phyloP scores from a whole-genome alignment of 2,329 filamentous ascomycete species.

The Huntiella decipiens region DNA sequence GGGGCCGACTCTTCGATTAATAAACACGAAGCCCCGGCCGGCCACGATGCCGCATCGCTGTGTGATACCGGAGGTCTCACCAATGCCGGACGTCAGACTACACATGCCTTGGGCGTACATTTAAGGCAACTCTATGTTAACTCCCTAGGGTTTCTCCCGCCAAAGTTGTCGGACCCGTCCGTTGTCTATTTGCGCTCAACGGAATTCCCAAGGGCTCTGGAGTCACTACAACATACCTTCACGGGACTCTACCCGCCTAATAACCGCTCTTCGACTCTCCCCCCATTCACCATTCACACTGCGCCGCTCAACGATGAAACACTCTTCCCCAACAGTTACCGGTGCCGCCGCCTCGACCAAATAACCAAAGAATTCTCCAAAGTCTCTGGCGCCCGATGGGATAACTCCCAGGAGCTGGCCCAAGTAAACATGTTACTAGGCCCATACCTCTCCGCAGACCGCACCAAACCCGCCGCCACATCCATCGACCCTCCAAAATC shows the following conservation, averaged over 20 bases:
- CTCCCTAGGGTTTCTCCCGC: constrained; percentile 52
- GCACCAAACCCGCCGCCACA: constrained; percentile 45
- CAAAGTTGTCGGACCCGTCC: constrained; percentile 25
- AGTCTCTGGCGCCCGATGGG: constrained; percentile 54
- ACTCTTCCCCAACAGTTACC: constrained; percentile 58
- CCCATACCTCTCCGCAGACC: constrained; percentile 50
- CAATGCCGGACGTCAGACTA: constrained; percentile 54
- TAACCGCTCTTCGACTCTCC: constrained; percentile 27
- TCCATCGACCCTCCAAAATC: constrained; percentile 46
- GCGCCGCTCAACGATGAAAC: constrained; percentile 53
- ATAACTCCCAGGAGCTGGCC: constrained; percentile 58
- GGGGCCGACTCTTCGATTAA: constrained; percentile 47
- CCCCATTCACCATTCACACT: constrained; percentile 24
- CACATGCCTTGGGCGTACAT: constrained; percentile 46
- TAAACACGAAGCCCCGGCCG: constrained; percentile 42
- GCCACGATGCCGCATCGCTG: constrained; percentile 55
- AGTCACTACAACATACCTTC: constrained; percentile 60
- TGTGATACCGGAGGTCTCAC: constrained; percentile 67
- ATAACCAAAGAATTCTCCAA: constrained; percentile 53
- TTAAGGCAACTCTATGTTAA: constrained; percentile 57
- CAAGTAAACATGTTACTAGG: constrained; percentile 61
- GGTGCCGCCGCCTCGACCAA: constrained; percentile 53
- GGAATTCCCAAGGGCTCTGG: constrained; percentile 54
- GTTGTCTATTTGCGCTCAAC: constrained; percentile 57
- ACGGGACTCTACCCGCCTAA: constrained; percentile 51